These are phyloP conservation scores for Penicillium lividum DNA, from an alignment of 495 filamentous ascomycete species.

Conservation along the genomic window DNA sequence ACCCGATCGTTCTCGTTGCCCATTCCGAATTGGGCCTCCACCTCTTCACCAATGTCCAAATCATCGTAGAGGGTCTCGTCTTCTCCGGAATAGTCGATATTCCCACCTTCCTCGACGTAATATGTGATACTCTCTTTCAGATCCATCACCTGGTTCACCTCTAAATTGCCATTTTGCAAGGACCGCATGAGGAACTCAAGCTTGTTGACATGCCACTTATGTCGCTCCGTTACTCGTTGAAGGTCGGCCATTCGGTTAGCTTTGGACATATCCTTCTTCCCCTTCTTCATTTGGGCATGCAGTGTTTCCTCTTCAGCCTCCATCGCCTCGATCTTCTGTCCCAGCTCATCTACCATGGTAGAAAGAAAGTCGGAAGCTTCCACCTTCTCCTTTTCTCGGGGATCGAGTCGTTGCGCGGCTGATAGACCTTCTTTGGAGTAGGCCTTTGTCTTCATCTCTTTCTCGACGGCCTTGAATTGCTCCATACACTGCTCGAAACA, in stretches of 20 bases:
- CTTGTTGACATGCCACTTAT: conserved; percentile 95
- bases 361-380: conserved; percentile 83
- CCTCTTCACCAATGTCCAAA: conserved; percentile 83
- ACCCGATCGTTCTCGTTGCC: conserved; percentile 77
- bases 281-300: conserved; percentile 88
- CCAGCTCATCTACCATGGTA: conserved; percentile 87
- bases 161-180: conserved; percentile 88
- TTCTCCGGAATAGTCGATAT: conserved; percentile 78
- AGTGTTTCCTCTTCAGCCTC: conserved; percentile 89
- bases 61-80: conserved; percentile 97
- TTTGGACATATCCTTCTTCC: conserved; percentile 80
- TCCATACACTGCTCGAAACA: conserved; percentile 85
- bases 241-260: conserved; percentile 86
- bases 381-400: conserved; percentile 88
- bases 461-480: conserved; percentile 99
- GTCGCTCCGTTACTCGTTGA: conserved; percentile 78
- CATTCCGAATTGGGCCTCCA: conserved; percentile 81
- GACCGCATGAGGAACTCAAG: conserved; percentile 87
- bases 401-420: conserved; percentile 87
- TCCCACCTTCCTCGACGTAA: conserved; percentile 89
- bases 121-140: conserved; percentile 91
- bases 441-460: conserved; percentile 99
- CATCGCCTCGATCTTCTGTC: conserved; percentile 85
- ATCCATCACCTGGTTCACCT: conserved; percentile 78
- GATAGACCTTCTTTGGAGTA: conserved; percentile 97